Conservation (phyloP, 768 basidiomycete genomes). For the Leccinum broughii region DNA sequence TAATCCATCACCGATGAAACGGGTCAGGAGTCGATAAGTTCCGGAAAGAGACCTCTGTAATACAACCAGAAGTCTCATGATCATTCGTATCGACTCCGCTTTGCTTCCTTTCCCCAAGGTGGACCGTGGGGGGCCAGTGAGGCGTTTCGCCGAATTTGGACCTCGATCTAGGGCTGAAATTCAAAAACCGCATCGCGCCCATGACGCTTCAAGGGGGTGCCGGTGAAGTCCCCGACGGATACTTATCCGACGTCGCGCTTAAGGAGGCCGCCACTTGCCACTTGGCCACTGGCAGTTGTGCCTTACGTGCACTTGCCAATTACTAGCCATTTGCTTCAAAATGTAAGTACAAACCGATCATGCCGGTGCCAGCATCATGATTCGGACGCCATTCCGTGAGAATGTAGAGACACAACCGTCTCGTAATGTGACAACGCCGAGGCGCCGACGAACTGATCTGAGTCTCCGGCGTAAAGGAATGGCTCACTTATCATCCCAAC, state of each 20-base stretch:
- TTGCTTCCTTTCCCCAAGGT: not conserved
- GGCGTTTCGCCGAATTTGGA: not conserved
- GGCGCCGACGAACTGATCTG: not conserved
- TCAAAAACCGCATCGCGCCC: slow-evolving; percentile 1
- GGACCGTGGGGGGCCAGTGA: not conserved
- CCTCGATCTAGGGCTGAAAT: not conserved
- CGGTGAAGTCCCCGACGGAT: slow-evolving; percentile 1
- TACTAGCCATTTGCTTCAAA: not conserved
- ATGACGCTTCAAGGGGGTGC: not conserved
- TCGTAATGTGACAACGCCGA: not conserved
- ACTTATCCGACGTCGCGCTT: not conserved
- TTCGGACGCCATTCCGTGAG: not conserved
- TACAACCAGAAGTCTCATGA: not conserved
- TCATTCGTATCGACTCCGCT: not conserved
- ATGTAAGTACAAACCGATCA: not conserved
- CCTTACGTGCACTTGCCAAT: not conserved
- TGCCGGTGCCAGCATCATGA: not conserved
- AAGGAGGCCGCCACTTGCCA: not conserved
- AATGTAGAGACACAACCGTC: not conserved
- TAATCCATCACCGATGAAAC: slow-evolving; percentile 11
- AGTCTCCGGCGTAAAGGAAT: not conserved
- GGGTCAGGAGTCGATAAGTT: not conserved
- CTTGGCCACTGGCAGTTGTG: not conserved
- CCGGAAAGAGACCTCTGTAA: not conserved
- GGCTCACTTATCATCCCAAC: not conserved